Conservation (phyloP, 352 stramenopile genomes). For the Thalassiosira exigua region DNA sequence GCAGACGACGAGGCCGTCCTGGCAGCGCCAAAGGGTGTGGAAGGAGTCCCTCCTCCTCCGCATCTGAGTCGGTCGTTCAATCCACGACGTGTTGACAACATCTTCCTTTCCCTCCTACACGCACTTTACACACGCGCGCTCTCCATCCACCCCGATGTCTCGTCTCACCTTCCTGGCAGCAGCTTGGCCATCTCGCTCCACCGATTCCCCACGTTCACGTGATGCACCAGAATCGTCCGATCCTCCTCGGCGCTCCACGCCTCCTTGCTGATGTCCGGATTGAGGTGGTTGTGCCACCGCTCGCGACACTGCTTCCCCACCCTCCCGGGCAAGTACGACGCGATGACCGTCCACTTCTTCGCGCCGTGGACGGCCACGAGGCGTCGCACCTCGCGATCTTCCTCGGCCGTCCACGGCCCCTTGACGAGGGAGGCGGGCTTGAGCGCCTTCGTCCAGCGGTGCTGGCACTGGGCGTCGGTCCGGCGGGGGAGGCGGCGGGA, state of each 20-base stretch:
- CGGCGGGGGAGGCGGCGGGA: slow-evolving; percentile 70
- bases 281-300: slow-evolving; percentile 96
- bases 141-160: no score
- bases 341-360: slow-evolving; percentile 93
- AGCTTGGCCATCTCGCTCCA: slow-evolving; percentile 86
- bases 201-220: slow-evolving; percentile 77
- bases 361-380: slow-evolving; percentile 79
- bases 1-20: no score
- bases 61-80: no score
- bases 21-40: no score
- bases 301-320: slow-evolving; percentile 97
- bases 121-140: no score
- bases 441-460: slow-evolving; percentile 96
- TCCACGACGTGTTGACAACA: no score
- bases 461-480: slow-evolving; percentile 87
- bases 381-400: slow-evolving; percentile 90
- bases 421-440: slow-evolving; percentile 93
- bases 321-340: slow-evolving; percentile 89
- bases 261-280: slow-evolving; percentile 92
- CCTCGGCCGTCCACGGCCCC: slow-evolving; percentile 94
- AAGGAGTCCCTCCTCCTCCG: no score
- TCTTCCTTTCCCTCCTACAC: no score
- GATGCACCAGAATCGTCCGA: slow-evolving; percentile 80
- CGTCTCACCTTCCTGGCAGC: slow-evolving; percentile 63
- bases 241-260: slow-evolving; percentile 93